Base-by-base conservation (phyloP, 2,329 filamentous ascomycete species). In the Calonectria multiphialidica region DNA sequence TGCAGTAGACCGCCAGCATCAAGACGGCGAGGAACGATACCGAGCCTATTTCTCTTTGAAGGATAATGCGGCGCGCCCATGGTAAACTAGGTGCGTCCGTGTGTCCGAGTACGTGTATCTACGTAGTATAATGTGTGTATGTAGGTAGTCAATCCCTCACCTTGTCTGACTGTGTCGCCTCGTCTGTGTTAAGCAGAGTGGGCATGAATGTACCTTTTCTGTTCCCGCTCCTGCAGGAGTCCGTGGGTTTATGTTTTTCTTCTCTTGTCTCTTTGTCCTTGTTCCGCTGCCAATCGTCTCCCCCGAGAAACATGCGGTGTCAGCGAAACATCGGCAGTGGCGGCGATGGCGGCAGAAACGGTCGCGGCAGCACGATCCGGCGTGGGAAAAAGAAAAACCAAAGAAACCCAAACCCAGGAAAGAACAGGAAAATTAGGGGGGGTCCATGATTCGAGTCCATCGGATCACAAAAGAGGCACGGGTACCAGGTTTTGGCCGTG, bases 271-370 rank as follows among this genome's bases (percentile, higher is more conserved):
- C 21, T 33, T 10, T 53, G 21, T 50, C 57, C 8, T 21, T 68
- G 15, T 53, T 44, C 45, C 30, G n/a, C 55, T 49, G n/a, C n/a
- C 53, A 37, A 57, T 57, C 50, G 18, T 37, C 30, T 53, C 25
- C 12, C 12, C 15, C 25, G 10, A 21, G 30, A 57, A 57, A 57
- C 50, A 37, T 57, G 10, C 10, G n/a, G 53, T 37, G n/a, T 5
- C 33, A 66, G 35, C 16, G 45, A 40, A 42, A 50, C 62, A 44
- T 50, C 35, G 45, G 50, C 57, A 59, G 45, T 50, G 37, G 47
- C 45, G 69, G 35, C 37, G 55, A 13, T 25, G 55, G 69, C 57
- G 64, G 57, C 69, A 63, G 63, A 67, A 71, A 67, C 69, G 63
- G 57, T 64, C 47, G 64, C 40, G 40, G 62, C 23, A 62, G 44